Evolutionary conservation across 208 protist species (phyloP), one percentile per base, ranked within the genome.

Genomic region (Porcisia hertigi): DNA sequence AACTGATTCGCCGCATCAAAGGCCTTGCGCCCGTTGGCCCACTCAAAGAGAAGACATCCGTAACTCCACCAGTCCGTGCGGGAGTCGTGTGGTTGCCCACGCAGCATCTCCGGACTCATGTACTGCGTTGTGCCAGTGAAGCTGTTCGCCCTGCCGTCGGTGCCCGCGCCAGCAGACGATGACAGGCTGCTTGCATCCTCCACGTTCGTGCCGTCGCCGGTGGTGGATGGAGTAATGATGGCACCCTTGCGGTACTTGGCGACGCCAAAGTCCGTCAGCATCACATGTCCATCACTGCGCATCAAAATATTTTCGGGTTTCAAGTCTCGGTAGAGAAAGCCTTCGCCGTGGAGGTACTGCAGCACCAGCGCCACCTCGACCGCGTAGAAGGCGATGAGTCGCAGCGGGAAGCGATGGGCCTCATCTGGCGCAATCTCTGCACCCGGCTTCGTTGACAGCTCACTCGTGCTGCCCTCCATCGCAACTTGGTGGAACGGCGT

Each of bases 51-150:
- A 6, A 98, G 84, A 63, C 96, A 98, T 59, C 98, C 98, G 79
- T 96, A 98, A 77, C 90, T 95, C 97, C 98, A 99, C 98, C 98
- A 99, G 85, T 99, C 98, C 14, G 97, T 98, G 69, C 93, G 88
- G 12, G 83, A 87, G 83, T 96, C 96, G 80, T 98, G 92, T 30
- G 92, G 86, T 25, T 89, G 52, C 30, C 94, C 93, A 45, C 92
- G 83, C 34, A 98, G 88, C 87, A 98, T 94, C 77, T 98, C 96
- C 45, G 97, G 97, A 39, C 94, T 98, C 86, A 99, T 96, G 85
- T 98, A 99, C 75, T 97, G 95, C 53, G 95, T 92, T 71, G 98
- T 98, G 49, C 98, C 98, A 12, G 95, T 98, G 77, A 98, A 98
- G 77, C 93, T 98, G 86, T 92, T 53, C 82, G 75, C 55, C 84